Evolutionary conservation across 495 filamentous ascomycete species (phyloP), one percentile per base, ranked within the genome.

Genomic region (Penicillium robsamsonii): DNA sequence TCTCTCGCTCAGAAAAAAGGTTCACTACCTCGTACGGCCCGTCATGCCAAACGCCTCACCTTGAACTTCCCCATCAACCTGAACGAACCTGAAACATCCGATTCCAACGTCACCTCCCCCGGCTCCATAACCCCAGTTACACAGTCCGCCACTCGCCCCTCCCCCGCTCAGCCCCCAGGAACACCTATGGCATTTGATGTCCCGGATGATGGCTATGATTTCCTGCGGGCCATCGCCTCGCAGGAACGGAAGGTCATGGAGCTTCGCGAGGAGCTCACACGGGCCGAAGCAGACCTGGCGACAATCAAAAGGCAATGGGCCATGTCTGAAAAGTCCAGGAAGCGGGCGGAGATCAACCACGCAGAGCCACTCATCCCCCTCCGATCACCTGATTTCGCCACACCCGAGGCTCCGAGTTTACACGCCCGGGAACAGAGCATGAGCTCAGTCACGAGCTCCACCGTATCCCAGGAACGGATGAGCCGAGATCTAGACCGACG

Each of bases 171-270:
- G 24, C 51, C 65, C n/a, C 49, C 68, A 29, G 64, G 67, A 27
- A 65, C 70, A 10, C 85, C 88, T 0, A 77, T 75, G 41, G 59
- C 69, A 5, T 70, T 72, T 33, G 76, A 77, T 43, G 61, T 58
- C 9, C 56, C 63, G 12, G 65, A 70, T 40, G 90, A 95, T 60
- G 76, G 88, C 24, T 86, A 79, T 61, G 81, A 84, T n/a, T 87
- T 96, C 58, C 83, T 98, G 40, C 90, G 90, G 35, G 88, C 90
- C 31, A 86, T 97, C 53, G 94, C 94, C 13, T 87, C 90, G 5
- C 92, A 97, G 70, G 94, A 98, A 68, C 84, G 94, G n/a, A 84
- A 84, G 49, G 93, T 98, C 6, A 75, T 98, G 41, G 94, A 97
- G 75, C 77, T 97, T 30, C 87, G 85, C 46, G 94, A 97, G 69